Conservation (phyloP, 257 asterid species). For the Scutellaria baicalensis region DNA sequence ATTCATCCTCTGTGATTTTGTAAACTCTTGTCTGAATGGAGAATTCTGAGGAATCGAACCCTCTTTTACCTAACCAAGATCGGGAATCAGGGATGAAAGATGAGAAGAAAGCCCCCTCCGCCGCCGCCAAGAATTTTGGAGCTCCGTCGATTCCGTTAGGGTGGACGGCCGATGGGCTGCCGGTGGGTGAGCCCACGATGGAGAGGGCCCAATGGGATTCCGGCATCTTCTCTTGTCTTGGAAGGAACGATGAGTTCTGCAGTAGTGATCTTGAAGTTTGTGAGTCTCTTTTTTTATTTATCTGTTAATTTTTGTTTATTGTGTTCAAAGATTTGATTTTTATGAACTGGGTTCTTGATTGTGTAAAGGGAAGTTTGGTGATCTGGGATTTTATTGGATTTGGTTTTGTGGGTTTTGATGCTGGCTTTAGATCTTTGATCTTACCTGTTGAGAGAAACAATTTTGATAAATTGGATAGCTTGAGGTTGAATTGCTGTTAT, state of each 20-base stretch:
- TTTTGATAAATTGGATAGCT: neutral
- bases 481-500: neutral
- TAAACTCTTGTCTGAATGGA: slow-evolving; percentile 32
- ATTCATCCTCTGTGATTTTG: neutral
- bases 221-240: slow-evolving; percentile 42
- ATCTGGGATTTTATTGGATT: neutral
- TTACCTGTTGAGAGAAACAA: neutral
- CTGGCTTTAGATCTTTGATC: slow-evolving; percentile 8
- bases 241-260: slow-evolving; percentile 55
- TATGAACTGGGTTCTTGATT: slow-evolving; percentile 2
- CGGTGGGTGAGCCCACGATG: slow-evolving; percentile 41
- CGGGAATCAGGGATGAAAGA: slow-evolving; percentile 15
- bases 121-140: slow-evolving; percentile 20
- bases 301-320: neutral
- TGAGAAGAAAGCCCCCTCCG: slow-evolving; percentile 27
- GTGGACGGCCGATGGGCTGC: slow-evolving; percentile 78
- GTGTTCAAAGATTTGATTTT: slow-evolving; percentile 7
- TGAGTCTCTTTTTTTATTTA: slow-evolving; percentile 25
- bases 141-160: slow-evolving; percentile 37
- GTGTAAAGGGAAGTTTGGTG: neutral
- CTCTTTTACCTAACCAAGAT: slow-evolving; percentile 48
- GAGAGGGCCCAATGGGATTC: slow-evolving; percentile 53
- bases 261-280: slow-evolving; percentile 75
- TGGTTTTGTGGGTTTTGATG: neutral
- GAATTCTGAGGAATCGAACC: slow-evolving; percentile 52